A percentile compares a stretch with the other conserved stretches of the same genome.
Conservation (phyloP, 805 yeast genomes). For the Saccharomycopsis schoenii region DNA sequence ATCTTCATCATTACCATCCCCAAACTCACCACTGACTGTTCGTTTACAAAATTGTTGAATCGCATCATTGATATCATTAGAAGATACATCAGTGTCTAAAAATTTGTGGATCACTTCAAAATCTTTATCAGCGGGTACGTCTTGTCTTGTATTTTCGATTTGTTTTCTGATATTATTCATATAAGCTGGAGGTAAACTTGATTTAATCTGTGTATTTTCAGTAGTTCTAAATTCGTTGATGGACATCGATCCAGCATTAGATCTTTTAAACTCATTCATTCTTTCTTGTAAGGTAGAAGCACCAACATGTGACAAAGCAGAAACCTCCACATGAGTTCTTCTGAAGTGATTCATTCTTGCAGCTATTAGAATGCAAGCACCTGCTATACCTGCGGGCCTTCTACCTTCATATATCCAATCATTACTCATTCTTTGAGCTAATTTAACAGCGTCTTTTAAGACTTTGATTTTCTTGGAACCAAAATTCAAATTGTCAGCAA, state of each 20-base stretch:
- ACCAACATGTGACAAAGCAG: slow-evolving; percentile 91
- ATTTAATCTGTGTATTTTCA: slow-evolving; percentile 24
- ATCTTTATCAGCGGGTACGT: neutral
- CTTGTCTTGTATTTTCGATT: neutral
- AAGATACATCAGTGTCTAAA: slow-evolving; percentile 9
- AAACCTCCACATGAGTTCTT: slow-evolving; percentile 86
- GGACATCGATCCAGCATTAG: slow-evolving; percentile 64
- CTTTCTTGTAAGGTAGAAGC: slow-evolving; percentile 89
- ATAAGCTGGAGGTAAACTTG: slow-evolving; percentile 78
- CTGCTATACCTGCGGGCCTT: slow-evolving; percentile 97
- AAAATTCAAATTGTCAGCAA: slow-evolving; percentile 78
- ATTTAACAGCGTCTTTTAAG: slow-evolving; percentile 73
- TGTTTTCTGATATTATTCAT: slow-evolving; percentile 39
- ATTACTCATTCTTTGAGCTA: slow-evolving; percentile 83
- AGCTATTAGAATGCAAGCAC: slow-evolving; percentile 87
- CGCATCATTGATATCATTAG: slow-evolving; percentile 10
- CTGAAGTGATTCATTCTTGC: slow-evolving; percentile 95
- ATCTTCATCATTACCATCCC: slow-evolving; percentile 7
- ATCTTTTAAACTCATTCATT: slow-evolving; percentile 74
- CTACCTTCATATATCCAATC: slow-evolving; percentile 98
- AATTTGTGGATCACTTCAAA: slow-evolving; percentile 10
- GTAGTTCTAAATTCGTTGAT: slow-evolving; percentile 60
- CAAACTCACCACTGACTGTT: slow-evolving; percentile 1
- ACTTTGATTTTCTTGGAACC: slow-evolving; percentile 68
- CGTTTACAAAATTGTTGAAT: slow-evolving; percentile 7